Evolutionary conservation across 176 grass and related monocot genomes (phyloP).

Genomic region (Aegilops longissima): DNA sequence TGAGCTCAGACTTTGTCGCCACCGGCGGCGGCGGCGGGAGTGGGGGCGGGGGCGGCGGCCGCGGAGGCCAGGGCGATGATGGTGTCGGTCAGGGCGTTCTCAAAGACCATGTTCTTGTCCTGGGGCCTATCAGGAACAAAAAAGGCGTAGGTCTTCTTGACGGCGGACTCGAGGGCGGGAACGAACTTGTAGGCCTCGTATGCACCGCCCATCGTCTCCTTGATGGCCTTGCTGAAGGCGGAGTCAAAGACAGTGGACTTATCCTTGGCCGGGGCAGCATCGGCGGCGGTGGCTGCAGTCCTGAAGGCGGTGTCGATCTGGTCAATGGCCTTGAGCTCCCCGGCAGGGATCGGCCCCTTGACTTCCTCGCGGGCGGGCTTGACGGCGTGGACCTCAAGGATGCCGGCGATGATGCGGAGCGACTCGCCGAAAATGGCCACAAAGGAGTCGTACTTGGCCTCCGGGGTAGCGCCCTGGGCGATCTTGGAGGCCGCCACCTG

Average conservation of each 20-base stretch:
- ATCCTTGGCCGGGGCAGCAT: neutral
- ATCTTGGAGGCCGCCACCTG: neutral
- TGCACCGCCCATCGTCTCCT: neutral
- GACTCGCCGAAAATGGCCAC: neutral
- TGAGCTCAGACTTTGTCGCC: neutral
- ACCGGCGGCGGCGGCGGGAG: neutral
- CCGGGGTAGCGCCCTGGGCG: neutral
- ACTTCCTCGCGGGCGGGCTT: neutral
- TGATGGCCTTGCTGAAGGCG: neutral
- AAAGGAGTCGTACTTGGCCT: slow-evolving; percentile 3
- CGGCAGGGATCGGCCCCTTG: neutral
- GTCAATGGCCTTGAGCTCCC: neutral
- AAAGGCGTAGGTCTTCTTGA: neutral
- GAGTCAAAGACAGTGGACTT: neutral
- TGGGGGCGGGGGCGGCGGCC: neutral
- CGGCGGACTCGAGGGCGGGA: neutral
- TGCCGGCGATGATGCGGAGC: neutral
- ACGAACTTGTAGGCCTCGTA: neutral
- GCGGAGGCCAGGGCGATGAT: neutral
- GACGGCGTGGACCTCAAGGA: neutral
- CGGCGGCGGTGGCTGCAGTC: neutral
- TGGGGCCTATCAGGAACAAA: neutral
- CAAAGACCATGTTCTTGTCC: neutral
- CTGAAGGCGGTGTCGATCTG: neutral
- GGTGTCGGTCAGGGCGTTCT: neutral